Evolutionary conservation across 495 filamentous ascomycete genomes (phyloP), one percentile per base, ranked within the genome.

Genomic region (Xylaria acuta): DNA sequence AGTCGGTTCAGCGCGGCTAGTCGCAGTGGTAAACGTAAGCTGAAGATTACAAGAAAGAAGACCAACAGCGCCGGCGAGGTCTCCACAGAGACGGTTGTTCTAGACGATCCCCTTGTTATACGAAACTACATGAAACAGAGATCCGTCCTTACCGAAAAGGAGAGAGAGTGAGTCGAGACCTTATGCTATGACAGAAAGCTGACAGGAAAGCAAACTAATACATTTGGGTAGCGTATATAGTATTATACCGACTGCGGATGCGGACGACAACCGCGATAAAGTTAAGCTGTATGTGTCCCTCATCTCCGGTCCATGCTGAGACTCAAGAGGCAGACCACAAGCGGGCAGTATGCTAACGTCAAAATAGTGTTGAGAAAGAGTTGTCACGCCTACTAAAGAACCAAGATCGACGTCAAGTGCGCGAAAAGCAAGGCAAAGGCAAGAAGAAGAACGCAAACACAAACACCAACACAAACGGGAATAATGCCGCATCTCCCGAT

Each of bases 351-450:
- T 70, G 45, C 78, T 80, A 74, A 77, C 69, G 62, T 45, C 12
- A 54, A 30, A 20, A 40, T n/a, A 94, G 92, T 41, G 84, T 97
- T 66, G 85, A 91, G 72, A 86, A 87, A 69, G 96, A 99, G 80
- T 85, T 95, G 40, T 88, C 87, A 51, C 92, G 96, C 63, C 86
- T 99, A 6, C 86, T 94, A 74, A 90, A 92, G 74, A 99, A 99
- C 83, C 93, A 92, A 77, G 95, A 97, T 69, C 93, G 96, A 56
- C 91, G 94, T 56, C 89, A 93, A 76, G 94, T 92, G 64, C 94
- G 96, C 74, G 96, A 98, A 77, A 95, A 94, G 74, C 92, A 94
- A 70, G 73, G 76, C 47, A 97, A 97, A 77, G 90, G 90, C 40
- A 78, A 86, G 64, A 82, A 83, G 74, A 80, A 84, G 69, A 80